These are phyloP conservation scores for Cladophialophora psammophila DNA, from an alignment of 2,329 filamentous ascomycete genomes.

Conservation along the genomic window DNA sequence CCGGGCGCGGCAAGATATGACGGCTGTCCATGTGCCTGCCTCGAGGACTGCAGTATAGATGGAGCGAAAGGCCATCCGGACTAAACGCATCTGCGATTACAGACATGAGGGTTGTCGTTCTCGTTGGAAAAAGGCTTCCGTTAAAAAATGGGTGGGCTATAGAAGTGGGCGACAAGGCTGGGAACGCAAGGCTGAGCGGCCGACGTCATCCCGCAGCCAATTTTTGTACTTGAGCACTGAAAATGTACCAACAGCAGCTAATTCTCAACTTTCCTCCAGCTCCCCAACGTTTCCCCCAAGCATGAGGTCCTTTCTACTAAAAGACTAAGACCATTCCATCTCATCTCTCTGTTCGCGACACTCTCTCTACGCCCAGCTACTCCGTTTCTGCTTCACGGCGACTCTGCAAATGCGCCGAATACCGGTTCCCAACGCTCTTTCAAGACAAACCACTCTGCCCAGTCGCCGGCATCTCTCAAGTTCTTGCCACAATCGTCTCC, in stretches of 20 bases:
- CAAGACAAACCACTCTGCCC: background rate
- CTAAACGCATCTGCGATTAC: background rate
- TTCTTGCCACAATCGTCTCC: background rate
- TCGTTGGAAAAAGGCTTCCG: background rate
- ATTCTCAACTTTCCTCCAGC: slow-evolving; percentile 8
- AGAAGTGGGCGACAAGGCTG: background rate
- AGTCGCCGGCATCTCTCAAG: slow-evolving; percentile 32
- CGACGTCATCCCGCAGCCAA: slow-evolving; percentile 20
- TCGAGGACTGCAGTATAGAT: background rate
- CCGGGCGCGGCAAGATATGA: background rate
- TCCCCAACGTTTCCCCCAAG: background rate
- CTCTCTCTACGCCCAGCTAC: too few species aligned
- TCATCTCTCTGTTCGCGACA: background rate
- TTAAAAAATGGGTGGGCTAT: too few species aligned
- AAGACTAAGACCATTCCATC: background rate
- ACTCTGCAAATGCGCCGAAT: slow-evolving; percentile 18
- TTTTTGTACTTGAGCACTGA: background rate
- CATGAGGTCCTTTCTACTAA: background rate
- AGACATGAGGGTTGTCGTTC: background rate
- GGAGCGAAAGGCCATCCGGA: background rate
- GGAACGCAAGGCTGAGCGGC: slow-evolving; percentile 13
- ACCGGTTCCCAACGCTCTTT: slow-evolving; percentile 7
- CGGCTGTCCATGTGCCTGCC: background rate
- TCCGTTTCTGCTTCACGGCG: too few species aligned
- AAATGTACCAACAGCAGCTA: slow-evolving; percentile 5